phyloP scores from a whole-genome alignment of 75 land plant species.

The Picea sitchensis region DNA sequence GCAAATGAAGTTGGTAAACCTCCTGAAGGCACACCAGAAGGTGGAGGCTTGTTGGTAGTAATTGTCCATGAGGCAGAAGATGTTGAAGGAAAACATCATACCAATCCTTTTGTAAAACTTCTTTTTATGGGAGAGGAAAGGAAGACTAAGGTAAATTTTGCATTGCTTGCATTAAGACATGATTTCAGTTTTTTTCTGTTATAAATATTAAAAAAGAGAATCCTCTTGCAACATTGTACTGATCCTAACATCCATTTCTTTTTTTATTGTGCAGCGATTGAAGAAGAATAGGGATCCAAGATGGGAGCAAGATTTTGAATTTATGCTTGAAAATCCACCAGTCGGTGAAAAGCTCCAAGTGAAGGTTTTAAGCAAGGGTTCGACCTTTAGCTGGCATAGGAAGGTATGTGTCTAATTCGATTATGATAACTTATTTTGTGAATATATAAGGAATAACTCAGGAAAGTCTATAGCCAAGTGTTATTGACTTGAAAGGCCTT shows the following conservation, averaged over 20 bases:
- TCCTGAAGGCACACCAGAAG: conserved; percentile 16
- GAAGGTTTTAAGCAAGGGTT: conserved; percentile 64
- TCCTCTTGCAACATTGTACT: background rate
- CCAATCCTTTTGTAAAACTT: conserved; percentile 74
- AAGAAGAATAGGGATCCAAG: conserved; percentile 79
- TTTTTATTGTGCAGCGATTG: conserved; percentile 40
- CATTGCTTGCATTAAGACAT: background rate
- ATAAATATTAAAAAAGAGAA: background rate
- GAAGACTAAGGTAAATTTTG: conserved; percentile 66
- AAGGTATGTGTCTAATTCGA: conserved; percentile 34
- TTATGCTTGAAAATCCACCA: conserved; percentile 68
- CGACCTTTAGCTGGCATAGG: conserved; percentile 31
- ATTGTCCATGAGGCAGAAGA: conserved; percentile 64
- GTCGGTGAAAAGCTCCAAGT: conserved; percentile 58
- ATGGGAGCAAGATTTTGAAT: conserved; percentile 87
- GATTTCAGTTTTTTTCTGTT: background rate
- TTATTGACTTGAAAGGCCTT: no score
- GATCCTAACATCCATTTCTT: background rate
- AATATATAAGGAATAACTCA: no score
- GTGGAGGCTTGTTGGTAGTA: conserved; percentile 75
- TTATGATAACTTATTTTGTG: no score
- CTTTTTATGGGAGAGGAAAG: conserved; percentile 72
- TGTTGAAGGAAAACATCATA: conserved; percentile 85
- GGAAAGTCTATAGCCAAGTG: no score
- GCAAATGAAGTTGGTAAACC: conserved; percentile 11